Percentiles rank a stretch among this genome's conserved stretches.
These are phyloP conservation scores for Saturnispora dispora DNA, from an alignment of 805 yeast genomes.

Conservation along the genomic window DNA sequence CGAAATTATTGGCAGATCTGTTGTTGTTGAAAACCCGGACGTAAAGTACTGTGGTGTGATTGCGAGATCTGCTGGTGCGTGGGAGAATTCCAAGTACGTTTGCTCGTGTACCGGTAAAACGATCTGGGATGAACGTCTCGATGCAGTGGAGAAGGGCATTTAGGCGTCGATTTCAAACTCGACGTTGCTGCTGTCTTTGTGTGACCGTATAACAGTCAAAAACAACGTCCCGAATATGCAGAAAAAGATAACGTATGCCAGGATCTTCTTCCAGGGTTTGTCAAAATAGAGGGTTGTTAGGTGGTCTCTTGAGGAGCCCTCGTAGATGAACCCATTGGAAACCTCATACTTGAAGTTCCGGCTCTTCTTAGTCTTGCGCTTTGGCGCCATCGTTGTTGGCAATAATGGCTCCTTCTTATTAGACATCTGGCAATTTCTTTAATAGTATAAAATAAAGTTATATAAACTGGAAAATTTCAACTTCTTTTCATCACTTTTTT, in stretches of 20 bases:
- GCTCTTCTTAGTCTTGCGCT: neutral
- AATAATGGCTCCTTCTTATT: neutral
- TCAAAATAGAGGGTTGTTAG: neutral
- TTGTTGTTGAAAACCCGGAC: conserved; percentile 36
- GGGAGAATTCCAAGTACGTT: conserved; percentile 91
- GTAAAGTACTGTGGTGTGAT: conserved; percentile 62
- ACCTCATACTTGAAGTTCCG: conserved; percentile 5
- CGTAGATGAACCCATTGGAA: conserved; percentile 1
- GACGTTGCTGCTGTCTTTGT: neutral
- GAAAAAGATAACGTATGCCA: conserved; percentile 10
- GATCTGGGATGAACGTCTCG: conserved; percentile 87
- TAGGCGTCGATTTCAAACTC: conserved; percentile 14
- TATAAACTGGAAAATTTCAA: neutral
- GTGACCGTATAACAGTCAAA: conserved; percentile 6
- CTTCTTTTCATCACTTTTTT: conserved; percentile 1
- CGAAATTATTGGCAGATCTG: conserved; percentile 65
- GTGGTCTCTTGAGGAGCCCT: conserved; percentile 1
- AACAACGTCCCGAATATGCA: conserved; percentile 9
- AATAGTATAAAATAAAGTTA: neutral
- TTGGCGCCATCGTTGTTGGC: conserved; percentile 2
- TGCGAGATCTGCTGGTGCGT: conserved; percentile 93
- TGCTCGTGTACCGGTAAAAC: conserved; percentile 95
- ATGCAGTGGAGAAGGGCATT: conserved; percentile 57
- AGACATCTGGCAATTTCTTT: neutral
- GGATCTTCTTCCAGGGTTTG: conserved; percentile 10